Base-by-base conservation (phyloP, 2,329 filamentous ascomycete genomes). In the Pseudogymnoascus sp. region DNA sequence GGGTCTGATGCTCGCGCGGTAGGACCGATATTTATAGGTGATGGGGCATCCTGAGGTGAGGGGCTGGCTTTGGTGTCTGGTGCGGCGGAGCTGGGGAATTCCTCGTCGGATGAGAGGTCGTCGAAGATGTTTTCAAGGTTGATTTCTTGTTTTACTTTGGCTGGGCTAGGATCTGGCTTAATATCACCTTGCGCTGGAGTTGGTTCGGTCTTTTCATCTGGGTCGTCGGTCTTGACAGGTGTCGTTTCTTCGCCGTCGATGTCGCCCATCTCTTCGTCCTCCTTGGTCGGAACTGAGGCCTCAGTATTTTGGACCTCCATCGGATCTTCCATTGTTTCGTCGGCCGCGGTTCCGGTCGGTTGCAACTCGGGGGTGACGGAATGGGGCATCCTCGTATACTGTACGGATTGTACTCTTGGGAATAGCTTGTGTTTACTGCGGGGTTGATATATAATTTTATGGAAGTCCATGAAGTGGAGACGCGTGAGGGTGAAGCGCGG, bases 1-100 rank as follows among this genome's bases (percentile, higher is more conserved):
- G 90, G 86, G 68, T 96, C 91, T 39, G 86, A 89, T 43, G 83
- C 80, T 38, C 75, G 78, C 35, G 80, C 69, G 0, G 74, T 70
- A 12, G 74, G 66, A 10, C 69, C 69, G 59, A 68, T 68, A 58
- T 73, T 69, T 61, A 77, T 79, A 26, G 78, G 79, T 39, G 73
- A 74, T n/a, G 78, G 73, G 3, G 72, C 71, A 31, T 72, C 72
- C 4, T 76, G 78, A 38, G 76, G 76, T 37, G 78, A 80, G 67
- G 76, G 81, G 14, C 73, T 74, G 10, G 70, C 70, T 38, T 78
- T 76, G 21, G 77, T 69, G 6, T 76, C 75, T 61, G 68, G 70
- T 3, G 39, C 63, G 35, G 65, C 66, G 12, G 80, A 81, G 67
- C 78, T 83, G 6, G 81, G 79, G 59, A 86, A 85, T 65, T 87